Evolutionary conservation across 768 basidiomycete species (phyloP), one percentile per base, ranked within the genome.

Genomic region (Auriscalpium microsporum): DNA sequence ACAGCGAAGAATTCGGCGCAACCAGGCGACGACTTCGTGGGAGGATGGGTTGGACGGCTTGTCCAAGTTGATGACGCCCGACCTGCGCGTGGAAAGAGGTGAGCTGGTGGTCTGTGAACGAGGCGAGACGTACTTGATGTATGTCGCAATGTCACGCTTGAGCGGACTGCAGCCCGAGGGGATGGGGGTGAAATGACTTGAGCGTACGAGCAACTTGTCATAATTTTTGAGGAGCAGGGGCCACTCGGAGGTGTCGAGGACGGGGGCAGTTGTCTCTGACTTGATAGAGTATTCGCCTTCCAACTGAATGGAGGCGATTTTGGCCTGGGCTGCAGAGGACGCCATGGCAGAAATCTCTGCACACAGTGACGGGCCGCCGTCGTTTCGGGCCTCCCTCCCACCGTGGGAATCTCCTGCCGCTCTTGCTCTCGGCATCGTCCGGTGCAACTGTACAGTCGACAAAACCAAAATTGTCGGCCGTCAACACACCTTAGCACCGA

Each of bases 31-130:
- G 53, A 99, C 96, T 77, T 99, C 96, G 71, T 99, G 96, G 5
- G 94, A 95, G 16, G 94, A 96, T 4, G 95, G 95, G 73, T 98
- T 99, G 35, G 95, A 97, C 21, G 96, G 96, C 68, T 99, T 99
- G 81, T 99, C 96, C 62, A 99, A 79, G 75, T 99, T 99, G 70
- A 99, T 99, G 52, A 97, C 91, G 63, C 96, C 96, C 62, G 94
- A 92, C 77, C 93, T 95, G 61, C n/a, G 55, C 58, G 48, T 49
- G 23, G 7, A 28, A 28, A 28, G 28, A 9, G 11, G 19, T 13
- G 36, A 38, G 23, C 49, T 21, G 35, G 54, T 37, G 19, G 11
- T 11, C 14, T 16, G n/a, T 44, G 50, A 45, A 47, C 9, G 36
- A 40, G 5, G n/a, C 55, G 0, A 17, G 33, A 68, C 72, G 52